Evolutionary conservation across 495 filamentous ascomycete species (phyloP).

Genomic region (Cercophora scortea): DNA sequence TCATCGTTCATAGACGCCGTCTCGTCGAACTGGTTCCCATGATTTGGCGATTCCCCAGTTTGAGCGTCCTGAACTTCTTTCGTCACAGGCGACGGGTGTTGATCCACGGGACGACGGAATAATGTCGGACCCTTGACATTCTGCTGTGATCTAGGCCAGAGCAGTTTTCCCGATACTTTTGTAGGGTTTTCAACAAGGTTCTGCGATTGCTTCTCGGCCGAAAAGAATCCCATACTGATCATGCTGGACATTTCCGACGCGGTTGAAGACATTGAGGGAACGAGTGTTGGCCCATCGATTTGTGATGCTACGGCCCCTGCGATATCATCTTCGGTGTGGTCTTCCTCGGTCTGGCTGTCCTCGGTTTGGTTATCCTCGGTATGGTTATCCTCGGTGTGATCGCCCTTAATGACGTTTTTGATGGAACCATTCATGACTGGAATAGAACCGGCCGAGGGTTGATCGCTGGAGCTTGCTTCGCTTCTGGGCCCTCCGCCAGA

Average conservation of each 20-base stretch:
- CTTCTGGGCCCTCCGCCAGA: too few relatives aligned
- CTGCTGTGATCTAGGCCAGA: conserved; percentile 16
- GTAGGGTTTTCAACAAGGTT: background rate
- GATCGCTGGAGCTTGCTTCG: too few relatives aligned
- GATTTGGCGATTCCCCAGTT: too few relatives aligned
- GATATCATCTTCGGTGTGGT: background rate
- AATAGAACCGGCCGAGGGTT: too few relatives aligned
- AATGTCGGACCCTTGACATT: background rate
- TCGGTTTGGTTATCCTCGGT: too few relatives aligned
- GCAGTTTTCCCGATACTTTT: conserved; percentile 11
- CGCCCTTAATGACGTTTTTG: too few relatives aligned
- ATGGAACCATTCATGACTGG: too few relatives aligned
- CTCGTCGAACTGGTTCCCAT: background rate
- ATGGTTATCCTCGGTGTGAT: too few relatives aligned
- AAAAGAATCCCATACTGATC: conserved; percentile 11
- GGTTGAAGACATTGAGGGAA: background rate
- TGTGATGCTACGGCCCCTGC: background rate
- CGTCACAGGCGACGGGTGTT: background rate
- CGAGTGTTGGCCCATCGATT: conserved; percentile 17
- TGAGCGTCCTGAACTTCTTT: background rate
- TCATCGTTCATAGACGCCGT: background rate
- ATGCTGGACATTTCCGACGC: conserved; percentile 1
- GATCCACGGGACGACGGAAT: background rate
- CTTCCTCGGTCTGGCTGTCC: too few relatives aligned
- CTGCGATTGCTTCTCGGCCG: conserved; percentile 12